These are phyloP conservation scores for Infundibulicybe gibba DNA, from an alignment of 768 basidiomycete species.

Conservation along the genomic window DNA sequence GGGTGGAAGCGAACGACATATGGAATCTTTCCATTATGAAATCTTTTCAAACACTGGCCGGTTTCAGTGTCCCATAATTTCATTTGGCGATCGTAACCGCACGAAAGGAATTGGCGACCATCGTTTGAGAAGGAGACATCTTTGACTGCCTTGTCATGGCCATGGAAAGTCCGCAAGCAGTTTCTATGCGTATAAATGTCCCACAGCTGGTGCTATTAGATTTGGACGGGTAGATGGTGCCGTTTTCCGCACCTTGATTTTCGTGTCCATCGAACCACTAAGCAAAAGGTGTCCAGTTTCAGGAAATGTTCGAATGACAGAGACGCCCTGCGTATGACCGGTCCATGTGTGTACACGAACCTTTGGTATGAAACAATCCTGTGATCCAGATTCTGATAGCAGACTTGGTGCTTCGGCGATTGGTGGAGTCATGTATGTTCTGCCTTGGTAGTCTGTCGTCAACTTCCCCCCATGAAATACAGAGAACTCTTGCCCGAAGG, in stretches of 20 bases:
- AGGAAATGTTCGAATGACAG: conserved; percentile 89
- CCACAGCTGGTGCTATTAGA: conserved; percentile 77
- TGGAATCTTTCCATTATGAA: conserved; percentile 96
- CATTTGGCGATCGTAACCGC: conserved; percentile 95
- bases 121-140: conserved; percentile 95
- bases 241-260: conserved; percentile 93
- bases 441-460: conserved; percentile 94
- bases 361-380: conserved; percentile 95
- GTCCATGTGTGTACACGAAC: conserved; percentile 97
- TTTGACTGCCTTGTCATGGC: conserved; percentile 94
- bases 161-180: conserved; percentile 95
- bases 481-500: no score
- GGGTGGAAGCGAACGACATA: conserved; percentile 96
- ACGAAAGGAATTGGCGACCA: conserved; percentile 85
- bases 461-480: conserved; percentile 98
- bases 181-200: conserved; percentile 97
- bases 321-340: conserved; percentile 94
- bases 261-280: conserved; percentile 96
- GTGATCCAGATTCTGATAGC: conserved; percentile 71
- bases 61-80: conserved; percentile 99
- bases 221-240: no score
- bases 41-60: conserved; percentile 94
- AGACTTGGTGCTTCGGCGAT: conserved; percentile 85
- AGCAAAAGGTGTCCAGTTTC: conserved; percentile 89
- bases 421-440: conserved; percentile 97